Evolutionary conservation across 169 alveolate species (phyloP).

Genomic region (Cardiosporidium cionae): DNA sequence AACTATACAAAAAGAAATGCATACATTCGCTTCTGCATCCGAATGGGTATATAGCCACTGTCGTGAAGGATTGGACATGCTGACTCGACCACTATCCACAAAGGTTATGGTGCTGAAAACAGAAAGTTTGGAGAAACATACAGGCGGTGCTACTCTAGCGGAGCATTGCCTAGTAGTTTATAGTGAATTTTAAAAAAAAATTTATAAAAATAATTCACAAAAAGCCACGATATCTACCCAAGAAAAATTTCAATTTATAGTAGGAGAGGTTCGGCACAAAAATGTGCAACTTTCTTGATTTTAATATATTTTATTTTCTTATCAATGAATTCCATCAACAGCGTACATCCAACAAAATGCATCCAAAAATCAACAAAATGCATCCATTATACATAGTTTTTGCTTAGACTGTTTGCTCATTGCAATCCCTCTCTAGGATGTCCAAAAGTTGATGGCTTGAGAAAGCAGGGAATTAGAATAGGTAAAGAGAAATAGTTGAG

Average conservation of each 20-base stretch:
- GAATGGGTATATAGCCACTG: constrained; percentile 78
- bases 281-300: too few relatives aligned
- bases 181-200: not conserved
- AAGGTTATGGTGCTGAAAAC: constrained; percentile 68
- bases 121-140: not conserved
- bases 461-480: too few relatives aligned
- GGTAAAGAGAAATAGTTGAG: too few relatives aligned
- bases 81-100: constrained; percentile 75
- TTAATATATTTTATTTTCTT: too few relatives aligned
- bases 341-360: too few relatives aligned
- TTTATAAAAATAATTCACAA: not conserved
- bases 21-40: constrained; percentile 68
- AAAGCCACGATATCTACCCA: not conserved
- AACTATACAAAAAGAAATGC: not conserved
- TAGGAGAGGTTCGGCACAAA: too few relatives aligned
- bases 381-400: too few relatives aligned
- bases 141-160: not conserved
- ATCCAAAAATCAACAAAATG: too few relatives aligned
- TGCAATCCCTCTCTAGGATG: too few relatives aligned
- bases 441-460: too few relatives aligned
- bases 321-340: too few relatives aligned
- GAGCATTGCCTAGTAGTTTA: not conserved
- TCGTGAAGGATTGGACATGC: constrained; percentile 85
- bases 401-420: too few relatives aligned
- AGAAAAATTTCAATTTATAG: not conserved